Percentiles rank a stretch among this genome's conserved stretches.
These are phyloP conservation scores for Monilinia vaccinii-corymbosi DNA, from an alignment of 2,329 filamentous ascomycete genomes.

Conservation along the genomic window DNA sequence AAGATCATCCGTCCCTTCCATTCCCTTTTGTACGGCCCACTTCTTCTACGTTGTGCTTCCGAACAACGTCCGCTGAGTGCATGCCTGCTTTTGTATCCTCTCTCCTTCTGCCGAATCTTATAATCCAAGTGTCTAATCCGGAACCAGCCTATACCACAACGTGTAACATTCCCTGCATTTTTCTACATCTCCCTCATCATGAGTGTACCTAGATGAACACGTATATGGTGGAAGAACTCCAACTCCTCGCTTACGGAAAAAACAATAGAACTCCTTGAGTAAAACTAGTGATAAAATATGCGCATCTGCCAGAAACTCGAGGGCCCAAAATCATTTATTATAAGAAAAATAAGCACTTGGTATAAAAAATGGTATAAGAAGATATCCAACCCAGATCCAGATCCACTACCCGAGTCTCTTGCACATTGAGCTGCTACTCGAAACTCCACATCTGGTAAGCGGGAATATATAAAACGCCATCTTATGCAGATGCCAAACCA, in stretches of 20 bases:
- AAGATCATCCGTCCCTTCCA: not conserved
- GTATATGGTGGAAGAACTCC: not conserved
- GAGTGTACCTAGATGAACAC: not conserved
- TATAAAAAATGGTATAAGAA: constrained; percentile 3
- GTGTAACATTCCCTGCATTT: not conserved
- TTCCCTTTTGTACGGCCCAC: not conserved
- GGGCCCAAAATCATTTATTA: not conserved
- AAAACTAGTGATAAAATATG: not conserved
- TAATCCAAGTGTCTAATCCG: not conserved
- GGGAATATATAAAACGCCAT: constrained; percentile 8
- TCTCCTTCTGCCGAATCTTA: not conserved
- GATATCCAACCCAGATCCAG: not conserved
- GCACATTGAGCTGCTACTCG: not conserved
- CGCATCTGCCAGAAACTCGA: not conserved
- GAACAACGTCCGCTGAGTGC: not conserved
- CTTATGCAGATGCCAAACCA: constrained; percentile 9
- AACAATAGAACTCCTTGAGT: not conserved
- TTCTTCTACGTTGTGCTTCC: not conserved
- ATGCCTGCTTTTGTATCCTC: not conserved
- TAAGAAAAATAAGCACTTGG: not conserved
- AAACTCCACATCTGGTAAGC: constrained; percentile 1
- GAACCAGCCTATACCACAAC: not conserved
- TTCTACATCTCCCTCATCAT: not conserved
- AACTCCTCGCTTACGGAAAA: no score
- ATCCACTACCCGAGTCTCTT: not conserved